Evolutionary conservation across 1,139 yeast genomes (phyloP).

Genomic region (Suhomyces atakaporum): DNA sequence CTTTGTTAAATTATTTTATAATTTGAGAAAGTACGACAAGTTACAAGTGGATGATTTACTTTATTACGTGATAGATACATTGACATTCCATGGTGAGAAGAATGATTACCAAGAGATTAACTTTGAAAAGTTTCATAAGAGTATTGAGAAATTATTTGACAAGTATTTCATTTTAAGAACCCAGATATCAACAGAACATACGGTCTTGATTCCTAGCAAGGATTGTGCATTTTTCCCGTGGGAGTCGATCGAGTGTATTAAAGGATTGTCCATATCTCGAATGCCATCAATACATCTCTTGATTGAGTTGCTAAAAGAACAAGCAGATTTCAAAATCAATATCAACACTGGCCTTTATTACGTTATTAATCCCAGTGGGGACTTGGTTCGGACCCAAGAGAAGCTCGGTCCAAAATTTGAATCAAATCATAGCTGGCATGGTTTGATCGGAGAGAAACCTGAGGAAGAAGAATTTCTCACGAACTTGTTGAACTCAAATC

Average conservation of each 20-base stretch:
- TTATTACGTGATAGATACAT: constrained; percentile 59
- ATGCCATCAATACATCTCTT: constrained; percentile 66
- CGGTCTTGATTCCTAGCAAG: constrained; percentile 68
- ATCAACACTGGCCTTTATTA: constrained; percentile 46
- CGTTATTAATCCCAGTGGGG: constrained; percentile 81
- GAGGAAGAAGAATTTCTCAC: constrained; percentile 44
- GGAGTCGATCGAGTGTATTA: constrained; percentile 73
- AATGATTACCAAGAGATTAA: constrained; percentile 68
- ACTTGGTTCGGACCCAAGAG: constrained; percentile 66
- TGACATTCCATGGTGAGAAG: constrained; percentile 63
- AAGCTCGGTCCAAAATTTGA: constrained; percentile 53
- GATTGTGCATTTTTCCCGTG: constrained; percentile 75
- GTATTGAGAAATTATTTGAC: constrained; percentile 33
- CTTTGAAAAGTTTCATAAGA: constrained; percentile 49
- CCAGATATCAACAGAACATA: constrained; percentile 42
- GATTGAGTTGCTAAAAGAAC: constrained; percentile 37
- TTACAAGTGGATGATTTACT: constrained; percentile 62
- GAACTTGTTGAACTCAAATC: constrained; percentile 39
- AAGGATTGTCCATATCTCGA: constrained; percentile 62
- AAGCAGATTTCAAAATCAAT: constrained; percentile 10
- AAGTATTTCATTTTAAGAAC: constrained; percentile 33
- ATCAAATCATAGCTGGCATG: constrained; percentile 49
- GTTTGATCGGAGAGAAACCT: constrained; percentile 59
- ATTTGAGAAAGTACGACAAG: constrained; percentile 38
- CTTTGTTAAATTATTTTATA: constrained; percentile 54